phyloP scores from a whole-genome alignment of 2,329 filamentous ascomycete species.

The Colletotrichum incanum region DNA sequence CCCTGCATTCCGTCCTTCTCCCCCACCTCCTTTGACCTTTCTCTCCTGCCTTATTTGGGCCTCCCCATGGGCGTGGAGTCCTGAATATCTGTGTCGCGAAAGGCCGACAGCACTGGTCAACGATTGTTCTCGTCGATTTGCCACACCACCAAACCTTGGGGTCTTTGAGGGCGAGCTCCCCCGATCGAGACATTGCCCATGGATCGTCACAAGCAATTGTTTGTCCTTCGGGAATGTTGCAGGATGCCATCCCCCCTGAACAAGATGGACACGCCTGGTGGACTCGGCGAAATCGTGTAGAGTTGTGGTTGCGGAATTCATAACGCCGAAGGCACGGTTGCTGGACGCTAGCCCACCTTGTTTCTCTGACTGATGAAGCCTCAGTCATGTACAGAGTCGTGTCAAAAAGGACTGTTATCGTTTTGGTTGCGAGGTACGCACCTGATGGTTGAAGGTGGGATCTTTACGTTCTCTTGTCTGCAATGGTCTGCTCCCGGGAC shows the following conservation, averaged over 20 bases:
- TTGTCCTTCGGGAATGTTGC: not conserved
- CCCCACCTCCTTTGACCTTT: conserved; percentile 12
- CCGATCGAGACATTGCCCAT: conserved; percentile 14
- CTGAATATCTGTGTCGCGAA: conserved; percentile 16
- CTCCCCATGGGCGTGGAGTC: conserved; percentile 22
- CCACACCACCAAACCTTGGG: conserved; percentile 15
- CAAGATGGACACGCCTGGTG: conserved; percentile 1
- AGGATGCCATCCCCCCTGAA: not conserved
- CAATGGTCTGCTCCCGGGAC: not conserved
- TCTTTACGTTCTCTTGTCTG: not conserved
- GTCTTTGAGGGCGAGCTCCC: not conserved
- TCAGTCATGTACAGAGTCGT: too few species aligned
- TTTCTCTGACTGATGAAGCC: not conserved
- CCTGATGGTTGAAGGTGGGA: not conserved
- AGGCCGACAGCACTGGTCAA: not conserved
- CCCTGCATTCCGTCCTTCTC: conserved; percentile 33
- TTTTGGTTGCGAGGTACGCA: not conserved
- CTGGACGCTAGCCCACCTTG: not conserved
- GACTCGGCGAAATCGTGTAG: not conserved
- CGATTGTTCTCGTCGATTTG: conserved; percentile 4
- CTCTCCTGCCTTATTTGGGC: conserved; percentile 10
- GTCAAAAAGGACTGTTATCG: not conserved
- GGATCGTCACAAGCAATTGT: conserved; percentile 16
- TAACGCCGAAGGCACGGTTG: not conserved
- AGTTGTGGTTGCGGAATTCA: not conserved